phyloP scores from a whole-genome alignment of 495 filamentous ascomycete species.

The Aspergillus baeticus region DNA sequence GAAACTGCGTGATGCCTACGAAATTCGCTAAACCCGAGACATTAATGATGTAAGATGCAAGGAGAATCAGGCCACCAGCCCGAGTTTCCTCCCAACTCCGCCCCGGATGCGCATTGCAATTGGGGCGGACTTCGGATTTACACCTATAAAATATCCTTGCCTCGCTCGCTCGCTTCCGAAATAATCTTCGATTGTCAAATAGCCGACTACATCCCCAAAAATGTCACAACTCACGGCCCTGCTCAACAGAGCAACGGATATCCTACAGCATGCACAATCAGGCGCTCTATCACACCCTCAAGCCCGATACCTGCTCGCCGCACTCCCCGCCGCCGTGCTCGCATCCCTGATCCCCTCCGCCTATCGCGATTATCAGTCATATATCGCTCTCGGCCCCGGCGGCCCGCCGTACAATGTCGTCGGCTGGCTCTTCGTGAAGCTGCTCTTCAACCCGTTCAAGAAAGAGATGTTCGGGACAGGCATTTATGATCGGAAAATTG shows the following conservation, averaged over 20 bases:
- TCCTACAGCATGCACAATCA: neutral
- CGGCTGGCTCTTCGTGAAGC: slow-evolving; percentile 32
- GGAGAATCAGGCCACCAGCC: no score
- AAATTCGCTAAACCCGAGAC: no score
- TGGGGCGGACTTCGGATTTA: no score
- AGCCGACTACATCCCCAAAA: no score
- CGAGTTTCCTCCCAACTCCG: no score
- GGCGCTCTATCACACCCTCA: neutral
- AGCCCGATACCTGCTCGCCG: slow-evolving; percentile 16
- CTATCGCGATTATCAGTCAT: slow-evolving; percentile 35
- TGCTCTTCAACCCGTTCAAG: slow-evolving; percentile 28
- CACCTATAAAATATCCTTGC: no score
- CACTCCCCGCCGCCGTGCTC: slow-evolving; percentile 23
- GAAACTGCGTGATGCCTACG: no score
- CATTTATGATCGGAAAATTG: slow-evolving; percentile 27
- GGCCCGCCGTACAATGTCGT: slow-evolving; percentile 33
- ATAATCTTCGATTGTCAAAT: no score
- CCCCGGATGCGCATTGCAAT: no score
- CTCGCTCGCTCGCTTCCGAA: no score
- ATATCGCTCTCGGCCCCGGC: slow-evolving; percentile 33
- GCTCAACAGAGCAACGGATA: neutral
- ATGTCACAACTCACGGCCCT: neutral
- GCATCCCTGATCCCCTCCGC: slow-evolving; percentile 26
- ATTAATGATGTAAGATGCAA: no score
- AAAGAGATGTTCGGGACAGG: slow-evolving; percentile 34